Base-by-base conservation (phyloP, 2,329 filamentous ascomycete species). In the Diaporthe vaccinii region DNA sequence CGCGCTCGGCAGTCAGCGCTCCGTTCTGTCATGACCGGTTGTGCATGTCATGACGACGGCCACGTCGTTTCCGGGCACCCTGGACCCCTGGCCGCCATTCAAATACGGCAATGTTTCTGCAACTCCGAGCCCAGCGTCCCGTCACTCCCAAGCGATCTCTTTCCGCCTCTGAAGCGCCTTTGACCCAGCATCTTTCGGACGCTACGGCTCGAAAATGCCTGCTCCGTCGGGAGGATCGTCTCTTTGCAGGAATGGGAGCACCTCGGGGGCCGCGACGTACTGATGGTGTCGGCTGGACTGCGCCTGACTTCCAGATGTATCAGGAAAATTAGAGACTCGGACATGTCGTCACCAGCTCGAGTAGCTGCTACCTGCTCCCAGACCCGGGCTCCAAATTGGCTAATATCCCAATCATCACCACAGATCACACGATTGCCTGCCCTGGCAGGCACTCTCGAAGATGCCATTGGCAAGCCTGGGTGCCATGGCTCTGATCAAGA, bases 81-180 rank as follows among this genome's bases (percentile, higher is more conserved):
- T 44, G 53, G 34, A 55, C 34, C 58, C 39, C 57, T 61, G 51
- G 57, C 34, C n/a, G 22, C 51, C 39, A 28, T 49, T 76, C 65
- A 67, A 67, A 39, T 51, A 62, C n/a, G 72, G 67, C 44, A 58
- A 55, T 72, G 44, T 62, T 62, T 61, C 59, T 74, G 53, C 46
- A 59, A 36, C 44, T 62, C 69, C 67, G 59, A 31, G 39, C 51
- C 36, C 44, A 72, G 49, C 57, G 12, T 55, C 34, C 59, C 6
- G 28, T n/a, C 14, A 28, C 31, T 39, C 28, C 53, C 25, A 46
- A 46, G 28, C 15, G 25, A 46, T 72, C 75, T 75, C 67, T 49
- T 76, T 62, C 72, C 73, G 71, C 59, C 59, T 75, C 53, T 46
- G 68, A 68, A 53, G 39, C 20, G 62, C 49, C 44, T 34, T 46